These are phyloP conservation scores for Tolypocladium ovalisporum DNA, from an alignment of 2,329 filamentous ascomycete genomes.

Conservation along the genomic window DNA sequence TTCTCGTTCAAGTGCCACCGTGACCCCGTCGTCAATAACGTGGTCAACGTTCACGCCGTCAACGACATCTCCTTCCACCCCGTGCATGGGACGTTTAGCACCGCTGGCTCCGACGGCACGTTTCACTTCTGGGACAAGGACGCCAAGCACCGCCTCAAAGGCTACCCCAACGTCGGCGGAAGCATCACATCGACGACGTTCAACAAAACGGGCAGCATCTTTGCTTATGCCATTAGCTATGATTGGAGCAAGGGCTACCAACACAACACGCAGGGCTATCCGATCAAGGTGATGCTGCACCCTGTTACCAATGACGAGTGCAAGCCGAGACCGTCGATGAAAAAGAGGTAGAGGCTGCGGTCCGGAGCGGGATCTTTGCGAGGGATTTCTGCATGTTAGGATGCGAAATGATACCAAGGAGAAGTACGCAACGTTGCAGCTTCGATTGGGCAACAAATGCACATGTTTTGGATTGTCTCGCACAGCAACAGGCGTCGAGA, in stretches of 20 bases:
- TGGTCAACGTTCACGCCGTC: constrained; percentile 85
- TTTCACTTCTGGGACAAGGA: constrained; percentile 97
- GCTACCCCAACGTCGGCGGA: constrained; percentile 73
- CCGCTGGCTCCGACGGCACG: constrained; percentile 86
- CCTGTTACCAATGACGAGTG: constrained; percentile 54
- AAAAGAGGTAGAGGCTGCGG: constrained; percentile 39
- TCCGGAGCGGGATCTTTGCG: neutral
- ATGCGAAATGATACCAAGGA: neutral
- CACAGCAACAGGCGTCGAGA: neutral
- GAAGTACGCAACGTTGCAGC: neutral
- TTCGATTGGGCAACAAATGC: neutral
- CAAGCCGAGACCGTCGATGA: constrained; percentile 47
- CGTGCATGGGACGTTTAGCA: constrained; percentile 94
- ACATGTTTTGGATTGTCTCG: neutral
- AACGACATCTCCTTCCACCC: constrained; percentile 98
- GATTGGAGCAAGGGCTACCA: constrained; percentile 98
- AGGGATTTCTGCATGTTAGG: neutral
- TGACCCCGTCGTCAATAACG: constrained; percentile 61
- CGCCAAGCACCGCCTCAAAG: constrained; percentile 79
- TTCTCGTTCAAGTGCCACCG: constrained; percentile 99
- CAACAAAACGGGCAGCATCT: constrained; percentile 73
- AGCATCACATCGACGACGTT: constrained; percentile 90
- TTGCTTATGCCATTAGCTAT: constrained; percentile 85
- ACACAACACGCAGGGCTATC: constrained; percentile 62
- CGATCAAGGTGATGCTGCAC: constrained; percentile 79